Conservation (phyloP, 129 eudicot species). For the Artemisia argyi region DNA sequence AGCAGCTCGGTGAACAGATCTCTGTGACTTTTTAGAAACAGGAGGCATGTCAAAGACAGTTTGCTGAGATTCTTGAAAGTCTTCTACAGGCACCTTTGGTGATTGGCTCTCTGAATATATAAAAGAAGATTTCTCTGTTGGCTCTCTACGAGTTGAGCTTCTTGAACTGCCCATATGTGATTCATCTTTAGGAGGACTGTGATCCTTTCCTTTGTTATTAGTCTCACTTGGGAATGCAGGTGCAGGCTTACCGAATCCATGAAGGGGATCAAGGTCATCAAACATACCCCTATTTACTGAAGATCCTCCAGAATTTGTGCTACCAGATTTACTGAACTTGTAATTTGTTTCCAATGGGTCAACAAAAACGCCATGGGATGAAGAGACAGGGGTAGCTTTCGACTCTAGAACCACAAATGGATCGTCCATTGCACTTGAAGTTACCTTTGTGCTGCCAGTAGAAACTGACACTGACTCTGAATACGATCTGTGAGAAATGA, state of each 20-base stretch:
- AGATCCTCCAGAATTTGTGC: conserved; percentile 45
- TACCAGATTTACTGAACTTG: conserved; percentile 51
- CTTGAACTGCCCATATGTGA: conserved; percentile 31
- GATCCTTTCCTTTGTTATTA: conserved; percentile 45
- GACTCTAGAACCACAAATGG: conserved; percentile 78
- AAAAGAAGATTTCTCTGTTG: conserved; percentile 45
- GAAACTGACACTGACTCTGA: conserved; percentile 47
- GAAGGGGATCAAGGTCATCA: conserved; percentile 83
- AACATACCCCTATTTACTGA: conserved; percentile 51
- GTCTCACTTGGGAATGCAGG: conserved; percentile 50
- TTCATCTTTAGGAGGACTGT: conserved; percentile 54
- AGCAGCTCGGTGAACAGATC: conserved; percentile 46
- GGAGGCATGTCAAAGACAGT: conserved; percentile 68
- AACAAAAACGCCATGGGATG: conserved; percentile 40
- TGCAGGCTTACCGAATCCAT: conserved; percentile 59
- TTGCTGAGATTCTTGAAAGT: conserved; percentile 61
- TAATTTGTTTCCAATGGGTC: conserved; percentile 71
- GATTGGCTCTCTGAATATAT: conserved; percentile 51
- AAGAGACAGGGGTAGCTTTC: conserved; percentile 42
- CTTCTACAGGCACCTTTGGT: conserved; percentile 52
- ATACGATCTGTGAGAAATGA: conserved; percentile 47
- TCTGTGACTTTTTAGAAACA: conserved; percentile 44
- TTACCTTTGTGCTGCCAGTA: conserved; percentile 36
- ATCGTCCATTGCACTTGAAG: conserved; percentile 52
- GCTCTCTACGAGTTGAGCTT: conserved; percentile 50